Conservation (phyloP, 2,329 filamentous ascomycete genomes). For the Diaporthe sp. region DNA sequence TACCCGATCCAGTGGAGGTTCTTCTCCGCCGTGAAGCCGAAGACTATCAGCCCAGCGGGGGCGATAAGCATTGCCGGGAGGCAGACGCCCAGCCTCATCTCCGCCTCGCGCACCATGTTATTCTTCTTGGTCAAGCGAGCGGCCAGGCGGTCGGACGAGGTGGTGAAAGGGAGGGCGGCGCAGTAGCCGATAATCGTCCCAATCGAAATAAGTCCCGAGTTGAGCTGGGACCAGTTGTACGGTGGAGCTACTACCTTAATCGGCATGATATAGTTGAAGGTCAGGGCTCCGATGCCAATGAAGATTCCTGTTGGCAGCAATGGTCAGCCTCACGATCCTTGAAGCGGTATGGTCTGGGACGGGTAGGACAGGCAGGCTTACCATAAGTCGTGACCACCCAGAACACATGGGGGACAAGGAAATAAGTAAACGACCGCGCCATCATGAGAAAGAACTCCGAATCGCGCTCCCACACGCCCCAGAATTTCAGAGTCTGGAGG, state of each 20-base stretch:
- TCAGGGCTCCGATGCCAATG: conserved; percentile 62
- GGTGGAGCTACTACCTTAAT: conserved; percentile 58
- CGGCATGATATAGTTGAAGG: conserved; percentile 64
- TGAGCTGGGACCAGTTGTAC: conserved; percentile 60
- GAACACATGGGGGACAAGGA: conserved; percentile 60
- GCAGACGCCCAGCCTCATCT: conserved; percentile 58
- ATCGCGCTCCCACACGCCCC: conserved; percentile 56
- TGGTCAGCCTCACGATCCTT: conserved; percentile 22
- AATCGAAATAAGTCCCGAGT: conserved; percentile 60
- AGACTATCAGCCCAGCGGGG: conserved; percentile 57
- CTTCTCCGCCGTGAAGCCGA: conserved; percentile 53
- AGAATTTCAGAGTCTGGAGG: conserved; percentile 56
- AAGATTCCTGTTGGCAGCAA: conserved; percentile 50
- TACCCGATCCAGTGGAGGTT: conserved; percentile 60
- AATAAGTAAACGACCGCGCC: conserved; percentile 59
- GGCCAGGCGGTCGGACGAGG: conserved; percentile 57
- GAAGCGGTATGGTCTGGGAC: neutral
- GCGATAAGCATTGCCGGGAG: conserved; percentile 54
- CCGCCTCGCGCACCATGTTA: conserved; percentile 60
- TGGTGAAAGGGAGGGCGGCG: conserved; percentile 59
- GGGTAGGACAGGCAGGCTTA: conserved; percentile 42
- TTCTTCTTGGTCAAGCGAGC: conserved; percentile 57
- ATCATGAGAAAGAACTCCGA: conserved; percentile 60
- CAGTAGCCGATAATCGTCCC: conserved; percentile 51
- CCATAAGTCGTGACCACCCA: conserved; percentile 63